Conservation (phyloP, 805 yeast species). For the Groenewaldozyma salmanticensis region DNA sequence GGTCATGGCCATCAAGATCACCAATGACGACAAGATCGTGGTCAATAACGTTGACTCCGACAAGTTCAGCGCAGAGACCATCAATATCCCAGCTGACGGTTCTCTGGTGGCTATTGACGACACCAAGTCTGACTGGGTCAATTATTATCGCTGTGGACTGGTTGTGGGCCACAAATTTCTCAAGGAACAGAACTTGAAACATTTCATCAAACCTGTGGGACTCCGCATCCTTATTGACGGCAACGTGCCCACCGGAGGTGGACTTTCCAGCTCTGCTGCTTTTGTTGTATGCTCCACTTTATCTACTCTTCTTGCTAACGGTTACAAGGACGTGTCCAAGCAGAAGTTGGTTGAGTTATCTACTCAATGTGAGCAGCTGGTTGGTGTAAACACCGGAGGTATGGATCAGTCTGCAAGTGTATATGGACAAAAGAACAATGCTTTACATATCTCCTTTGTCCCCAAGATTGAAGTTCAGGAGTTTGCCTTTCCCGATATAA, state of each 20-base stretch:
- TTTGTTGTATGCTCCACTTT: conserved; percentile 57
- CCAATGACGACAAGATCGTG: conserved; percentile 21
- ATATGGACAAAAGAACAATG: conserved; percentile 50
- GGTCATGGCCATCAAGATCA: conserved; percentile 35
- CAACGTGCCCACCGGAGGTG: conserved; percentile 63
- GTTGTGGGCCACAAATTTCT: conserved; percentile 48
- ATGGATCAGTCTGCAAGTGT: conserved; percentile 71
- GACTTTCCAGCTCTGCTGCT: conserved; percentile 64
- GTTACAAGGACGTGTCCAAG: conserved; percentile 36
- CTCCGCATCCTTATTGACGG: conserved; percentile 49
- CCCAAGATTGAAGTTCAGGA: conserved; percentile 50
- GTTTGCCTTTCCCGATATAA: conserved; percentile 40
- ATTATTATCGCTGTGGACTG: conserved; percentile 57
- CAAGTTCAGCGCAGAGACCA: conserved; percentile 16
- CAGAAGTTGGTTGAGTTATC: conserved; percentile 49
- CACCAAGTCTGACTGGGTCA: conserved; percentile 48
- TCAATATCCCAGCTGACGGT: conserved; percentile 7
- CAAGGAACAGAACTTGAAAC: conserved; percentile 9
- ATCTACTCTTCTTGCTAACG: conserved; percentile 45
- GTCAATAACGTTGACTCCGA: conserved; percentile 29
- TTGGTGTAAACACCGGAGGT: conserved; percentile 73
- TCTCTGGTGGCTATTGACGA: conserved; percentile 37
- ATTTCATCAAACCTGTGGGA: conserved; percentile 28
- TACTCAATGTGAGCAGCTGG: conserved; percentile 56
- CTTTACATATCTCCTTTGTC: conserved; percentile 49